A percentile compares a stretch with the other conserved stretches of the same genome.
These are phyloP conservation scores for Odontarrhena argentea DNA, from an alignment of 345 rosid genomes.

Conservation along the genomic window DNA sequence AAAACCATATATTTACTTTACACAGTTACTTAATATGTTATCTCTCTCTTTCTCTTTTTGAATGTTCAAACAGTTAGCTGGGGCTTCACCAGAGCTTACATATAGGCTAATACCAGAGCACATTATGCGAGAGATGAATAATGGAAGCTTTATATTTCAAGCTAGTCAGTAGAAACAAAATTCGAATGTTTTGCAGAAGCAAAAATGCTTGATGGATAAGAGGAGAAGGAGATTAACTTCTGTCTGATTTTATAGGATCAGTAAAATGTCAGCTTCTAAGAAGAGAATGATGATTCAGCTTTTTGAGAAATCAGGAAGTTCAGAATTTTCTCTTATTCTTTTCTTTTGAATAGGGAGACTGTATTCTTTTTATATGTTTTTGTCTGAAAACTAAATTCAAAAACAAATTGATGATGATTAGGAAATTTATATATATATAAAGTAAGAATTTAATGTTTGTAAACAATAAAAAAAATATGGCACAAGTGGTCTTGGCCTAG, in stretches of 20 bases:
- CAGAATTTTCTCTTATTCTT: constrained; percentile 12
- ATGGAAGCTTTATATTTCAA: constrained; percentile 43
- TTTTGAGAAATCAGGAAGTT: constrained; percentile 36
- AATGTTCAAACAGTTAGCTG: constrained; percentile 51
- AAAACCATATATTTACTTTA: neutral
- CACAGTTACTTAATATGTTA: neutral
- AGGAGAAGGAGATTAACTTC: neutral
- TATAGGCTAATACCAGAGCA: constrained; percentile 76
- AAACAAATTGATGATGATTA: no score
- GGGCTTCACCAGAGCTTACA: constrained; percentile 70
- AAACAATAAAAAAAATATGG: no score
- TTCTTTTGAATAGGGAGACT: constrained; percentile 25
- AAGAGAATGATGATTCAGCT: constrained; percentile 32
- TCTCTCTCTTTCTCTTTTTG: constrained; percentile 3
- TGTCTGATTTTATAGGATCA: constrained; percentile 14
- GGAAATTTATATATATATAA: no score
- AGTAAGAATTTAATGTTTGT: no score
- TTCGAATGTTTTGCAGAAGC: constrained; percentile 12
- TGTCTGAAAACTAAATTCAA: constrained; percentile 10
- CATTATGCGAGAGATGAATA: constrained; percentile 51
- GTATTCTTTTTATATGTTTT: constrained; percentile 29
- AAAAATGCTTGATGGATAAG: constrained; percentile 15
- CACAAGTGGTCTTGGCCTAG: no score
- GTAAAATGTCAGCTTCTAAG: constrained; percentile 26
- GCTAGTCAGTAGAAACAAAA: constrained; percentile 41